These are phyloP conservation scores for Daldinia vernicosa DNA, from an alignment of 495 filamentous ascomycete genomes.

Conservation along the genomic window DNA sequence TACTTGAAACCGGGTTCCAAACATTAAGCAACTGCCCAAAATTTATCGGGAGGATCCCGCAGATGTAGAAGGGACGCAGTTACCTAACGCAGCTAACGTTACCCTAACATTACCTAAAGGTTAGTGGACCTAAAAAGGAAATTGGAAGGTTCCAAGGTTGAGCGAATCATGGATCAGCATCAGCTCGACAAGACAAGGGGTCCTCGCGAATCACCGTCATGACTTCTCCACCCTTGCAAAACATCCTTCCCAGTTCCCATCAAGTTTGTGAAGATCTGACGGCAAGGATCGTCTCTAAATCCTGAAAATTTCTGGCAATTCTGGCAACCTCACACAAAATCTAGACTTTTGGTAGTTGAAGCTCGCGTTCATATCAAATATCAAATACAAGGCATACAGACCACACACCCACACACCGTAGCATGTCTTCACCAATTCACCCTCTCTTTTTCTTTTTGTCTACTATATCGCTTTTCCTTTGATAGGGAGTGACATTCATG, in stretches of 20 bases:
- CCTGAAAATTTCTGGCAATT: constrained; percentile 33
- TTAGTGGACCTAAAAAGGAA: constrained; percentile 29
- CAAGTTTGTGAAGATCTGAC: constrained; percentile 39
- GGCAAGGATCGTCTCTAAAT: constrained; percentile 28
- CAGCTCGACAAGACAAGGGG: constrained; percentile 34
- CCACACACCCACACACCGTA: neutral
- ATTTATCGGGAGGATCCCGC: constrained; percentile 6
- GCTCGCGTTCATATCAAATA: neutral
- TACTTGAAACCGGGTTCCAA: neutral
- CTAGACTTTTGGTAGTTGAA: constrained; percentile 9
- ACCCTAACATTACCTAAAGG: neutral
- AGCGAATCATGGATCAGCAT: constrained; percentile 27
- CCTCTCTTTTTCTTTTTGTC: constrained; percentile 1
- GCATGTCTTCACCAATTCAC: neutral
- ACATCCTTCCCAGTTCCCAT: constrained; percentile 2
- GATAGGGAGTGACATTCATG: neutral
- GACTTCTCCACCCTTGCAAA: constrained; percentile 15
- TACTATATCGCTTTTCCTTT: constrained; percentile 7
- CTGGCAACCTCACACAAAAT: constrained; percentile 35
- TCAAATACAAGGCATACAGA: neutral
- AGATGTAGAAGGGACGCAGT: neutral
- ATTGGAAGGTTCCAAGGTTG: constrained; percentile 38
- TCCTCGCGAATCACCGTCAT: constrained; percentile 39
- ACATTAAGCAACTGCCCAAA: constrained; percentile 13
- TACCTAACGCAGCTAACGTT: too few relatives aligned